Base-by-base conservation (phyloP, 805 yeast species). In the Suhomyces canberraensis region DNA sequence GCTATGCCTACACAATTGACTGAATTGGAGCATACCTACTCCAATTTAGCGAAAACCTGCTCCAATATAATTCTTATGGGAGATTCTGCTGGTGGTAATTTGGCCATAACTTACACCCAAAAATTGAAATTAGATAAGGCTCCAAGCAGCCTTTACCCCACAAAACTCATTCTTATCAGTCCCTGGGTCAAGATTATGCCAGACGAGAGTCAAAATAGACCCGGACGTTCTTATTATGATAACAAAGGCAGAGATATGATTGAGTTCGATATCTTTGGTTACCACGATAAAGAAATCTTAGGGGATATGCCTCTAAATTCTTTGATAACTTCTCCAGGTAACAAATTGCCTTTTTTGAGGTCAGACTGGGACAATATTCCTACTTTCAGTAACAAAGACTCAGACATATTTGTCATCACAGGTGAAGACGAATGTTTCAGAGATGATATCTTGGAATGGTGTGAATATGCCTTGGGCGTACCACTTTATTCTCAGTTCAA, bases 41-140 rank as follows among this genome's bases (percentile, higher is more conserved):
- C 33, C 17, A 39, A 38, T 15, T 46, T 61, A 24, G 35, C 40
- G 15, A 58, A 60, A 1, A 44, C 47, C 34, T 24, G 27, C 8
- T 37, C 46, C 11, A 64, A 65, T 32, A 51, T 68, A 13, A 52
- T 54, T 8, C 46, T 67, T 4, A 43, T 68, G 45, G 73, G 73
- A 2, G 73, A 68, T 43, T 65, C 71, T 1, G 73, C 73, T 7
- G 73, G 73, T 18, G 72, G 68, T 1, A 56, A 67, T 43, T 54
- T 68, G 41, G 47, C 58, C 11, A 43, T 67, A 15, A 50, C 51
- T 13, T 59, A 55, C 38, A 44, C 63, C 11, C 61, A 63, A 35
- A 53, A 42, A 28, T 47, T 66, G 44, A 50, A 51, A 16, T 21
- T 30, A 4, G 28, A 38, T n/a, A 16, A 21, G 3, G 28, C 16